These are phyloP conservation scores for Perkinsus olseni DNA, from an alignment of 169 alveolate genomes.

Conservation along the genomic window DNA sequence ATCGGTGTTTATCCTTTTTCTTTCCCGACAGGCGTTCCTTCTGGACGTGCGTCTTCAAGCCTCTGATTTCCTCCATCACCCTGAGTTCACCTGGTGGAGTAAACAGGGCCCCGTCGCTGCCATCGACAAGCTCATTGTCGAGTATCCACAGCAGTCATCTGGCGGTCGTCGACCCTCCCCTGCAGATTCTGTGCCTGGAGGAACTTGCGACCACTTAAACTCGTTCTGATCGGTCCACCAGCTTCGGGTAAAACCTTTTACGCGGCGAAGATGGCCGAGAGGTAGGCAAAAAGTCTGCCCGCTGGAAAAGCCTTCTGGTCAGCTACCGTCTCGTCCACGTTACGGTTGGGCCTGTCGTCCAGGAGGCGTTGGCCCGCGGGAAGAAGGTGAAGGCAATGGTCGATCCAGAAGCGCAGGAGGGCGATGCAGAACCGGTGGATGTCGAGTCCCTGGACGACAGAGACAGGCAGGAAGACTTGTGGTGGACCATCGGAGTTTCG, in stretches of 20 bases:
- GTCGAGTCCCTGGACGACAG: background rate
- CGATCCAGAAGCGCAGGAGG: background rate
- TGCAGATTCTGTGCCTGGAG: background rate
- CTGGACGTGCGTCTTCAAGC: background rate
- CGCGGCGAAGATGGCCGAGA: conserved; percentile 31
- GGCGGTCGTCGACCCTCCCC: background rate
- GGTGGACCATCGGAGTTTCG: background rate
- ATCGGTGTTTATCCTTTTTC: background rate
- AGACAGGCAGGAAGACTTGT: background rate
- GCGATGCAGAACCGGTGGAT: background rate
- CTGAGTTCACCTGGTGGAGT: background rate
- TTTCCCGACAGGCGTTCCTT: background rate
- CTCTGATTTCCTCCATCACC: background rate
- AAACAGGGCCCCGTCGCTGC: background rate
- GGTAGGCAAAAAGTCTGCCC: background rate
- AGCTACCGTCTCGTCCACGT: background rate
- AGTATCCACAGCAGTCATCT: background rate
- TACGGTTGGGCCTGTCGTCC: background rate
- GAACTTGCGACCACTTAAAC: conserved; percentile 23
- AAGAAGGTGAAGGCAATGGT: background rate
- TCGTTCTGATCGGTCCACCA: conserved; percentile 64
- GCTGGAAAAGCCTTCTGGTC: background rate
- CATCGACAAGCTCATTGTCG: background rate
- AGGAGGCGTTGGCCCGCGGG: background rate
- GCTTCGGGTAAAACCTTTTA: conserved; percentile 53